Base-by-base conservation (phyloP, 1,284 basidiomycete genomes). In the Ganoderma leucocontextum region DNA sequence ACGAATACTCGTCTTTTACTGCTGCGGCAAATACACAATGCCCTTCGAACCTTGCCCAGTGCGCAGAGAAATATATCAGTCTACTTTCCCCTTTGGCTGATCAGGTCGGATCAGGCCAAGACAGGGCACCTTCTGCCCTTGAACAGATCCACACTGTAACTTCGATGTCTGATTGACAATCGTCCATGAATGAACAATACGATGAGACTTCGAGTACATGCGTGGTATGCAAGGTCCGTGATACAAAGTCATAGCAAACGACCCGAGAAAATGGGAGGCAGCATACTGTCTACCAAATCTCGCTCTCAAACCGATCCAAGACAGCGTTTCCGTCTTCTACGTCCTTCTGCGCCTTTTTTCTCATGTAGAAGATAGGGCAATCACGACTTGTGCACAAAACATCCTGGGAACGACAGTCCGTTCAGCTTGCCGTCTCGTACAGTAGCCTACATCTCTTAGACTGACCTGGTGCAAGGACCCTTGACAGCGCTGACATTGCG, bases 291-390 rank as follows among this genome's bases (percentile, higher is more conserved):
- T 98, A 79, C 78, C 78, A 79, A 35, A 84, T 75, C 74, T 94
- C 91, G 8, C 81, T 80, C 70, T 94, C 91, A 78, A 98, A 98
- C 13, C 97, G 88, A 71, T 95, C 94, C 53, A 98, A 80, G 49
- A 93, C 86, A 2, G 85, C 78, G 67, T 89, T 90, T 1, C 92
- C 87, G 73, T 97, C 94, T 71, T 95, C 95, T 0, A 97, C 96
- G 75, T 98, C 96, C 78, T 98, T 98, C 79, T 98, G 97, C 7
- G 96, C 91, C 75, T 97, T 97, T 80, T 97, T 98, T 52, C 97
- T 85, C 90, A 97, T 96, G 80, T 99, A 99, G 81, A 97, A 99
- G 72, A 99, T 99, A 0, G 97, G 97, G 75, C 97, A 99, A 80
- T 99, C 97, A 77, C 95, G 97, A 77, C 95, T 97, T 0, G 95